Evolutionary conservation across 73 alveolate species (phyloP), one percentile per base, ranked within the genome.

Genomic region (Paramecium sonneborni): DNA sequence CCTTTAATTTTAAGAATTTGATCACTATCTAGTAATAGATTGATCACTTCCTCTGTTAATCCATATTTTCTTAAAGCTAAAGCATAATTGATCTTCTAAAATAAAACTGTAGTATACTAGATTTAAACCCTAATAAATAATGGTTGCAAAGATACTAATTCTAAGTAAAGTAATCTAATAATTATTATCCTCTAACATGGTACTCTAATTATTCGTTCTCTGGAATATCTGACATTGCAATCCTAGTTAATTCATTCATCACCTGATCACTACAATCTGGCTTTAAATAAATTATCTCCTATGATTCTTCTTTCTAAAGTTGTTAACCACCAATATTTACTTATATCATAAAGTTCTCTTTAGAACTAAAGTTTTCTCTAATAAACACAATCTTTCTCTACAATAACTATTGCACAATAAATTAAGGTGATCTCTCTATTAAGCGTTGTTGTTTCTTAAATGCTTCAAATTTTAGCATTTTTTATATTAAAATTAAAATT

Each of bases 21-120:
- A 24, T 79, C 90, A 24, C 90, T 37, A 30, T 79, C 90, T 15
- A 79, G 14, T 62, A 79, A 79, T 43, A 79, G 23, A 18, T 38
- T 39, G 74, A 79, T 44, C 26, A 44, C 74, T 20, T 79, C 90
- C 0, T 79, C 90, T 7, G 20, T 79, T 23, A 79, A 26, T 4
- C 74, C 74, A 79, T 23, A 79, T 21, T 79, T 79, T 18, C 55
- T 38, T 6, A 79, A 34, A 11, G 90, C 90, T 24, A 79, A 43
- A n/a, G 76, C 76, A 46, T 79, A 79, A 34, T 79, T 79, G 15
- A 79, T 79, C 74, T 79, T 79, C 4, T 32, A 24, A 79, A 18
- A 79, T 39, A 79, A 62, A 18, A 79, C 90, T 79, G 90, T 23
- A 11, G 90, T 79, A 14, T 79, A 79, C 41, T 79, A n/a, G n/a